phyloP scores from a whole-genome alignment of 1,284 basidiomycete species.

The Ustilago tritici region DNA sequence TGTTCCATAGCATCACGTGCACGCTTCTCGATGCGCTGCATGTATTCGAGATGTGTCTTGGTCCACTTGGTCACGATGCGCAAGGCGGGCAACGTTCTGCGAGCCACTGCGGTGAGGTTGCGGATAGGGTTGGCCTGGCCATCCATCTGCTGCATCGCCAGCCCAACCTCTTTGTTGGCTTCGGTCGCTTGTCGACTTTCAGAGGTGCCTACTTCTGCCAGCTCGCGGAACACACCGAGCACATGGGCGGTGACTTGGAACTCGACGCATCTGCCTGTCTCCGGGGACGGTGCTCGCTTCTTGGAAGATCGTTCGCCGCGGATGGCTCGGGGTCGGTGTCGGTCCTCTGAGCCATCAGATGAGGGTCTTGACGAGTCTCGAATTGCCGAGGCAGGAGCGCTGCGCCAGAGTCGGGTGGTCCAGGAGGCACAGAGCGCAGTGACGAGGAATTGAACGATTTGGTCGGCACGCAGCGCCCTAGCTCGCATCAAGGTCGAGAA shows the following conservation, averaged over 20 bases:
- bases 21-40: conserved; percentile 69
- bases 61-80: conserved; percentile 92
- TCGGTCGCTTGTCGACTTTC: conserved; percentile 73
- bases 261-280: conserved; percentile 72
- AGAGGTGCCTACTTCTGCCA: conserved; percentile 78
- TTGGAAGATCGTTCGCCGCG: conserved; percentile 73
- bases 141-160: conserved; percentile 5
- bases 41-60: conserved; percentile 80
- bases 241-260: conserved; percentile 79
- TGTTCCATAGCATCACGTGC: conserved; percentile 43
- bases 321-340: conserved; percentile 68
- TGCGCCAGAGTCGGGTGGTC: conserved; percentile 57
- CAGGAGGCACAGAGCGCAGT: conserved; percentile 59
- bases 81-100: conserved; percentile 86
- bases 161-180: conserved; percentile 71
- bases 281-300: conserved; percentile 34
- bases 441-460: conserved; percentile 62
- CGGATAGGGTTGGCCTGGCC: conserved; percentile 72
- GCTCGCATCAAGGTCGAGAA: conserved; percentile 47
- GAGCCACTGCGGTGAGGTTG: conserved; percentile 84
- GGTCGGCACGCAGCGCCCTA: conserved; percentile 55
- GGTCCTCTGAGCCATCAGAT: conserved; percentile 36
- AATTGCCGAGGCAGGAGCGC: conserved; percentile 21
- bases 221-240: conserved; percentile 77
- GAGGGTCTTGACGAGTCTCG: conserved; percentile 34